Percentiles rank a stretch among this genome's conserved stretches.
Evolutionary conservation across 768 basidiomycete species (phyloP).

Genomic region (Suillus ampliporus): DNA sequence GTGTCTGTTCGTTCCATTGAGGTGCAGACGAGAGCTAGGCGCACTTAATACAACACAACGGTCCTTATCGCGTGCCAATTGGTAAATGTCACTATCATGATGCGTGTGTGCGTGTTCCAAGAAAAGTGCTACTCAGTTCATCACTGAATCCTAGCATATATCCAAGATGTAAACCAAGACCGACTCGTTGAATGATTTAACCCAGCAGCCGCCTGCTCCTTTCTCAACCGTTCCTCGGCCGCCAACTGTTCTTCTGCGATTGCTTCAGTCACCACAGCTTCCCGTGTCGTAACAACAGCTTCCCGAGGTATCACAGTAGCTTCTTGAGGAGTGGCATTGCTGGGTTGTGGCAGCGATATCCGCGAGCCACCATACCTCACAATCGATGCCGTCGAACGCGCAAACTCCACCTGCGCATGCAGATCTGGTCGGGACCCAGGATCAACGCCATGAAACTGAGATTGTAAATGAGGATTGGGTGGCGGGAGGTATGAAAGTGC

Average conservation of each 20-base stretch:
- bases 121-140: not conserved
- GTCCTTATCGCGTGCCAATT: not conserved
- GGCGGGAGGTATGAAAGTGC: conserved; percentile 15
- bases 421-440: conserved; percentile 46
- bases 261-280: conserved; percentile 71
- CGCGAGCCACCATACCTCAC: conserved; percentile 14
- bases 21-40: not conserved
- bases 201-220: conserved; percentile 58
- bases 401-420: conserved; percentile 51
- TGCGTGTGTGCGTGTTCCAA: not conserved
- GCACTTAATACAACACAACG: too few relatives aligned
- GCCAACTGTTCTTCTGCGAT: conserved; percentile 72
- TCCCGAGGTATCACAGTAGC: conserved; percentile 43
- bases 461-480: not conserved
- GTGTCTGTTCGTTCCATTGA: not conserved
- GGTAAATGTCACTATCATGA: too few relatives aligned
- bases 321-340: conserved; percentile 46
- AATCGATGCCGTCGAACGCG: conserved; percentile 25
- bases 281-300: conserved; percentile 56
- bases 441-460: conserved; percentile 35
- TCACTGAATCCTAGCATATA: conserved; percentile 49
- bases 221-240: conserved; percentile 54
- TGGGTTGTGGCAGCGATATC: conserved; percentile 34
- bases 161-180: conserved; percentile 71
- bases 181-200: conserved; percentile 46